These are phyloP conservation scores for Multifurca ochricompacta DNA, from an alignment of 768 basidiomycete species.

Conservation along the genomic window DNA sequence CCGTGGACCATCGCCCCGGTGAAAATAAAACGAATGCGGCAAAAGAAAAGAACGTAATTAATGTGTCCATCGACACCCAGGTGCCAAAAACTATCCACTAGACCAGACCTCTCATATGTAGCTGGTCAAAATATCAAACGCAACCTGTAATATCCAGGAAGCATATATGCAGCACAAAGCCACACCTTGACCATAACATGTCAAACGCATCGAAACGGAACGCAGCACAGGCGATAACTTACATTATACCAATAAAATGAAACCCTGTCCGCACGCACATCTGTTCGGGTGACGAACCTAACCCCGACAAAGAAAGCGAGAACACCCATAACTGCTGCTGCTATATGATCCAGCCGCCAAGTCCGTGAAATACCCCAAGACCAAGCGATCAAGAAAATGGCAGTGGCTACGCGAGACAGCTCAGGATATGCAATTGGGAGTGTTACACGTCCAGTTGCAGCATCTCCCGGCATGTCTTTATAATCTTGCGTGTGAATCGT, in stretches of 20 bases:
- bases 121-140: background rate
- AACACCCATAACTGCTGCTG: slow-evolving; percentile 25
- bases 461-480: slow-evolving; percentile 39
- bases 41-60: background rate
- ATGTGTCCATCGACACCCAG: background rate
- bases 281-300: slow-evolving; percentile 10
- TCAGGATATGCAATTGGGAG: slow-evolving; percentile 38
- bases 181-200: slow-evolving; percentile 5
- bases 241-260: slow-evolving; percentile 24
- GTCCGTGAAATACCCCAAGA: slow-evolving; percentile 28
- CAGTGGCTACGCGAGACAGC: slow-evolving; percentile 27
- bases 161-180: slow-evolving; percentile 15
- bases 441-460: slow-evolving; percentile 32
- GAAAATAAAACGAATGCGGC: background rate
- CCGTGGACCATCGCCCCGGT: no score
- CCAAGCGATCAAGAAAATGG: slow-evolving; percentile 33
- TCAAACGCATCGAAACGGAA: background rate
- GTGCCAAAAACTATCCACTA: background rate
- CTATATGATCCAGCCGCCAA: slow-evolving; percentile 31
- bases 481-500: slow-evolving; percentile 46
- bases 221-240: background rate
- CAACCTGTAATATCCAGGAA: slow-evolving; percentile 19
- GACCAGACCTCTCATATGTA: background rate
- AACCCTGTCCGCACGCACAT: slow-evolving; percentile 15
- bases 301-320: slow-evolving; percentile 30